Percentiles rank a stretch among this genome's conserved stretches.
These are phyloP conservation scores for Yamadazyma friedrichii DNA, from an alignment of 1,139 yeast species.

Conservation along the genomic window DNA sequence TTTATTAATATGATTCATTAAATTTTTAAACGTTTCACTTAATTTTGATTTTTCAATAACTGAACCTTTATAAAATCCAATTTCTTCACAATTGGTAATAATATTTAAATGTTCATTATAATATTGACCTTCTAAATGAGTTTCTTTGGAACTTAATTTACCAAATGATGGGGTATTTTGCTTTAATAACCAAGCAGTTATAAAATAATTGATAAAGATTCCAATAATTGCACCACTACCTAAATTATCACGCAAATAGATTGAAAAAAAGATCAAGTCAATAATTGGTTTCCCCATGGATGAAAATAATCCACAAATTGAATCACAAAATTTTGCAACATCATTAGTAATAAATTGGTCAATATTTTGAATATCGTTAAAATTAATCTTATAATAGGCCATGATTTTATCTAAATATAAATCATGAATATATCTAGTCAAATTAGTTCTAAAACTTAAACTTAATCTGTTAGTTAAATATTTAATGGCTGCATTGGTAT, in stretches of 20 bases:
- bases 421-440: conserved; percentile 87
- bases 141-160: conserved; percentile 67
- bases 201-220: conserved; percentile 73
- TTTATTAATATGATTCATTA: conserved; percentile 45
- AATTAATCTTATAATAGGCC: conserved; percentile 72
- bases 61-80: conserved; percentile 91
- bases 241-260: conserved; percentile 78
- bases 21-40: conserved; percentile 52
- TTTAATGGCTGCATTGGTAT: conserved; percentile 88
- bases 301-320: conserved; percentile 81
- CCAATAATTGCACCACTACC: conserved; percentile 86
- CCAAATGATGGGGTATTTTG: conserved; percentile 84
- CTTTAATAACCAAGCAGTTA: conserved; percentile 76
- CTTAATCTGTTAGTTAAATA: conserved; percentile 76
- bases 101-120: conserved; percentile 84
- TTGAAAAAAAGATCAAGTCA: conserved; percentile 82
- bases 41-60: conserved; percentile 74
- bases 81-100: conserved; percentile 88
- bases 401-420: conserved; percentile 77
- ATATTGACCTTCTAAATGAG: conserved; percentile 84
- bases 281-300: conserved; percentile 90
- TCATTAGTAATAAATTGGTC: conserved; percentile 88
- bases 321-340: conserved; percentile 76
- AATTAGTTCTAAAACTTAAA: conserved; percentile 78
- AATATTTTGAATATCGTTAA: conserved; percentile 41